Evolutionary conservation across 148 eudicot genomes (phyloP).

Genomic region (Chenopodium berlandieri): DNA sequence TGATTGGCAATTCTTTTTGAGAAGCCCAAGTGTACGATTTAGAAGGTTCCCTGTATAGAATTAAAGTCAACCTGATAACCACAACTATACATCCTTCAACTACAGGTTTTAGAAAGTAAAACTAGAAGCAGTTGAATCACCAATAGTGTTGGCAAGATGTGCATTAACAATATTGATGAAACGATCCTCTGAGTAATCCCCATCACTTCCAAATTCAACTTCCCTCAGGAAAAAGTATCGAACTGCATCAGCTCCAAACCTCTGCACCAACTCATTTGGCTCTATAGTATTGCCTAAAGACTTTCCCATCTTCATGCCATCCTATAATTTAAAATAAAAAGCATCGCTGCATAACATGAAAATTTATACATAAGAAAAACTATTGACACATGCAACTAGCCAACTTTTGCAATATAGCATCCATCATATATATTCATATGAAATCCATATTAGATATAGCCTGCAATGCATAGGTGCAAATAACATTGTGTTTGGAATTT

Average conservation of each 20-base stretch:
- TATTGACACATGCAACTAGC: conserved; percentile 8
- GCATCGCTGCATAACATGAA: conserved; percentile 71
- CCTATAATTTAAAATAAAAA: conserved; percentile 73
- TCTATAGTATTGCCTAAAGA: conserved; percentile 93
- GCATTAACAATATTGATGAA: conserved; percentile 92
- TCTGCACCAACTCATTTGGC: conserved; percentile 87
- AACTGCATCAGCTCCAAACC: conserved; percentile 92
- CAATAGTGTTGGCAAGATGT: conserved; percentile 95
- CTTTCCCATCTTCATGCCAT: conserved; percentile 99
- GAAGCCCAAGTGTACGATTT: conserved; percentile 97
- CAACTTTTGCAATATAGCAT: conserved; percentile 5
- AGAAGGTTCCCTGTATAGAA: conserved; percentile 79
- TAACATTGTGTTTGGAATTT: not conserved
- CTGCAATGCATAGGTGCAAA: not conserved
- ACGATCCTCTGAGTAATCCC: conserved; percentile 97
- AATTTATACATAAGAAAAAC: conserved; percentile 43
- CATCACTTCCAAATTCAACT: conserved; percentile 95
- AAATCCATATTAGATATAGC: not conserved
- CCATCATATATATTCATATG: not conserved
- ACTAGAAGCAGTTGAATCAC: conserved; percentile 38
- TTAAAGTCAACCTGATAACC: not conserved
- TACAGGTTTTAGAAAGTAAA: not conserved
- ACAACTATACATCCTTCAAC: conserved; percentile 7
- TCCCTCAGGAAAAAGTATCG: conserved; percentile 96
- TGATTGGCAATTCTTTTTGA: conserved; percentile 91